Evolutionary conservation across 1,284 basidiomycete species (phyloP), one percentile per base, ranked within the genome.

Genomic region (Kalmanozyma brasiliensis): DNA sequence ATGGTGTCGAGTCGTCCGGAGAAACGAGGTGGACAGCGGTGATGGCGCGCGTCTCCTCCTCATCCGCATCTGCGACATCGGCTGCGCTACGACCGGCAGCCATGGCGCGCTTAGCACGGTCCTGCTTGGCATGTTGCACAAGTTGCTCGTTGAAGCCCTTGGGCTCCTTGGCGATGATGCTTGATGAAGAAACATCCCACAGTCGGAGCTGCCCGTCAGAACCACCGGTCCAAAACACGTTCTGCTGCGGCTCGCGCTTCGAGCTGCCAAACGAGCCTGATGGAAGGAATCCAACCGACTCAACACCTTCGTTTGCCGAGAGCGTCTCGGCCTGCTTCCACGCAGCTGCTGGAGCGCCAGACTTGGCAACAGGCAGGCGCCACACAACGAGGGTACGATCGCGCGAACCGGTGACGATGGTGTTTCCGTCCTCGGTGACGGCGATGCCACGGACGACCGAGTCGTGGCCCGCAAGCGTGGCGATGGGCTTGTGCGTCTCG

Each of bases 231-330:
- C 60, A 78, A 38, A 80, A 78, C 8, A 65, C 20, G 23, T 19
- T 33, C 17, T 49, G 43, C 26, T 29, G 26, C 26, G n/a, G n/a
- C n/a, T n/a, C n/a, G n/a, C n/a, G n/a, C n/a, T n/a, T n/a, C n/a
- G 26, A 29, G 46, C 7, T 16, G 93, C 92, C 32, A 94, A 92
- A n/a, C 4, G 30, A 16, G 23, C 36, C 17, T 8, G 34, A 5
- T 8, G 63, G 51, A 7, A 80, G 47, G 47, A 80, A 80, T 11
- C 76, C 75, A 10, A 74, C 61, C 3, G 65, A 64, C 43, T 81
- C 79, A 26, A 81, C 55, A 13, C 75, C 73, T 65, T 81, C 79
- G 33, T 73, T 66, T 2, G 74, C 74, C 20, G 68, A 63, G 6
- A 77, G 41, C 10, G 73, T 70, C 16, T 81, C 78, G 24, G 51